phyloP scores from a whole-genome alignment of 805 yeast species.

The Wickerhamiella vanderwaltii region DNA sequence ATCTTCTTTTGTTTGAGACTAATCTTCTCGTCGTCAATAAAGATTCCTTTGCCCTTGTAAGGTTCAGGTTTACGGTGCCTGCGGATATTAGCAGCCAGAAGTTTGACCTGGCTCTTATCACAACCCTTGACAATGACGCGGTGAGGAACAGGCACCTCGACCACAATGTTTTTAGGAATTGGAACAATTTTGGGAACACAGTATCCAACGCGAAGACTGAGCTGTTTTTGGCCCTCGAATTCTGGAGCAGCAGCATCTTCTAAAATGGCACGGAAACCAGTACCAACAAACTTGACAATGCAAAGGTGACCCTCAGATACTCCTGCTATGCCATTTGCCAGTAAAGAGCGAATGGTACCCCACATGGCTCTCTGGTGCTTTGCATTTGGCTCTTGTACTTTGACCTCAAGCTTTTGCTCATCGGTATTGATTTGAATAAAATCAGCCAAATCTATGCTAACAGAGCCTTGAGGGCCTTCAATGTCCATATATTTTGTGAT shows the following conservation, averaged over 20 bases:
- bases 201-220: slow-evolving; percentile 76
- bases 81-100: slow-evolving; percentile 81
- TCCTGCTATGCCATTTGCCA: slow-evolving; percentile 72
- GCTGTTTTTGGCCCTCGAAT: slow-evolving; percentile 37
- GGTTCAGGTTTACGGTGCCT: slow-evolving; percentile 93
- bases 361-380: slow-evolving; percentile 77
- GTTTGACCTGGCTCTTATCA: slow-evolving; percentile 74
- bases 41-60: slow-evolving; percentile 95
- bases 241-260: slow-evolving; percentile 35
- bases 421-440: slow-evolving; percentile 39
- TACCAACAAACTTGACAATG: slow-evolving; percentile 81
- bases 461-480: slow-evolving; percentile 65
- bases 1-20: slow-evolving; percentile 85
- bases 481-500: slow-evolving; percentile 50
- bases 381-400: slow-evolving; percentile 43
- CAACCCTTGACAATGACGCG: slow-evolving; percentile 75
- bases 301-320: slow-evolving; percentile 88
- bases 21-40: slow-evolving; percentile 82
- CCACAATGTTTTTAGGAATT: slow-evolving; percentile 67
- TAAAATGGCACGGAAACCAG: slow-evolving; percentile 85
- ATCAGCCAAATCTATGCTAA: slow-evolving; percentile 56
- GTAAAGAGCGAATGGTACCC: slow-evolving; percentile 81
- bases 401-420: slow-evolving; percentile 35
- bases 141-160: slow-evolving; percentile 72
- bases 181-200: slow-evolving; percentile 65